Evolutionary conservation across 352 stramenopile genomes (phyloP).

Genomic region (Phytophthora quininea): DNA sequence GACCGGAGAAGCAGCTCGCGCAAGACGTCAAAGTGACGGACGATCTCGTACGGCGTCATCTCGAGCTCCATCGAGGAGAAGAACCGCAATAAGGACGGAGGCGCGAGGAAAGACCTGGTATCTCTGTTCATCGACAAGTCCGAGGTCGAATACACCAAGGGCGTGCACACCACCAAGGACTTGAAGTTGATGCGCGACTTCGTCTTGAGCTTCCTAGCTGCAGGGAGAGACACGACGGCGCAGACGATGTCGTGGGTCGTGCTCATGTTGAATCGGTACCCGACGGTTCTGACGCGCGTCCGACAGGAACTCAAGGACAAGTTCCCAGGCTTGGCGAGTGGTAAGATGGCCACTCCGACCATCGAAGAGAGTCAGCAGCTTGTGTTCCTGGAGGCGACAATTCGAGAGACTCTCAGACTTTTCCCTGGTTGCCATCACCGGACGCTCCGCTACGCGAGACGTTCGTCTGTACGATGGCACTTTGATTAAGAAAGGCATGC

Average conservation of each 20-base stretch:
- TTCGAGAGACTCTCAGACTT: constrained; percentile 62
- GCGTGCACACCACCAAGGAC: constrained; percentile 32
- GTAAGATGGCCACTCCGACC: constrained; percentile 16
- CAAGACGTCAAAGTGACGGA: constrained; percentile 37
- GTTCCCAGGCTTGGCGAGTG: constrained; percentile 48
- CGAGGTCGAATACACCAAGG: constrained; percentile 32
- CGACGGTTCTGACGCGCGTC: constrained; percentile 47
- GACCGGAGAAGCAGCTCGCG: constrained; percentile 41
- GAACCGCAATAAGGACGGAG: constrained; percentile 11
- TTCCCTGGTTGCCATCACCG: constrained; percentile 67
- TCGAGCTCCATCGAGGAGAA: constrained; percentile 38
- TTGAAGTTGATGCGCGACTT: constrained; percentile 81
- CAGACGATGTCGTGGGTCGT: constrained; percentile 75
- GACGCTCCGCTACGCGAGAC: constrained; percentile 53
- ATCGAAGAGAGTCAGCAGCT: constrained; percentile 50
- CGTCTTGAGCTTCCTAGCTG: constrained; percentile 73
- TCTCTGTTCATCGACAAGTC: constrained; percentile 58
- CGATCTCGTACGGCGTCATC: constrained; percentile 43
- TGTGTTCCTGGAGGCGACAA: constrained; percentile 53
- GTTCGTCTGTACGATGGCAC: constrained; percentile 74
- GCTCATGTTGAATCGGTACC: constrained; percentile 52
- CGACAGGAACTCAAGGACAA: constrained; percentile 44
- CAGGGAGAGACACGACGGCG: constrained; percentile 78
- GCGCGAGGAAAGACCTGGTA: constrained; percentile 43
- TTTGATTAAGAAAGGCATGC: constrained; percentile 56